These are phyloP conservation scores for Odonthalia washingtoniensis DNA, from an alignment of 31 red algal genomes.

Conservation along the genomic window DNA sequence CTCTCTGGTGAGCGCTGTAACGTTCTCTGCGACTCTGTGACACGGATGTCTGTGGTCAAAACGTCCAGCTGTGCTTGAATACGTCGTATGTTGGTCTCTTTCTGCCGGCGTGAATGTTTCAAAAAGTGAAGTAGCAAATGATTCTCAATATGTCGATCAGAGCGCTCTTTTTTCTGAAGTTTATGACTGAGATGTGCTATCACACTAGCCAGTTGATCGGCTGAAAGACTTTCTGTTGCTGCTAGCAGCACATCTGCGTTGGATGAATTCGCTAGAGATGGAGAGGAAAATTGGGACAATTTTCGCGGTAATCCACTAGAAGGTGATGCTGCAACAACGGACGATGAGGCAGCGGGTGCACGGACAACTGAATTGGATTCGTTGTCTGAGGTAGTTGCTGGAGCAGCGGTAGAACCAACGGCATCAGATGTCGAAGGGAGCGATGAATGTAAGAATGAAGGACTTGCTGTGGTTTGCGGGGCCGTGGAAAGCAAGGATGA, in stretches of 20 bases:
- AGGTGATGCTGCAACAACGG: not conserved
- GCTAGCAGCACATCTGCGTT: conserved; percentile 28
- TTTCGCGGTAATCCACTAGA: not conserved
- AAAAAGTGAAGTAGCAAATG: conserved; percentile 74
- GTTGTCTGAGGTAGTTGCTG: not conserved
- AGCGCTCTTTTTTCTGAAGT: conserved; percentile 58
- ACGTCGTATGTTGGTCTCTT: conserved; percentile 48
- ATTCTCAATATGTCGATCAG: conserved; percentile 46
- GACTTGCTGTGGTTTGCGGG: not conserved
- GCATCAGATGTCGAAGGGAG: not conserved
- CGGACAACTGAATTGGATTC: not conserved
- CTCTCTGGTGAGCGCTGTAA: conserved; percentile 30
- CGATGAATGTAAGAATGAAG: not conserved
- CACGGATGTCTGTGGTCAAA: conserved; percentile 53
- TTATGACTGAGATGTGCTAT: conserved; percentile 70
- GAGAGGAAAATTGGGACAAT: not conserved
- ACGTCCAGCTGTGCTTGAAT: conserved; percentile 50
- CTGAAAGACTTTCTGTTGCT: conserved; percentile 49
- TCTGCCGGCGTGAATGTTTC: conserved; percentile 43
- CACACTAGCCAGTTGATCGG: conserved; percentile 64
- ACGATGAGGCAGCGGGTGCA: not conserved
- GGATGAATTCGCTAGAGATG: not conserved
- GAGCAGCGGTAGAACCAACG: not conserved
- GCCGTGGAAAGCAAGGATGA: too few species aligned
- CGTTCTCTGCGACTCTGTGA: conserved; percentile 48